Conservation (phyloP, 2,329 filamentous ascomycete genomes). For the Erysiphe pulchra region DNA sequence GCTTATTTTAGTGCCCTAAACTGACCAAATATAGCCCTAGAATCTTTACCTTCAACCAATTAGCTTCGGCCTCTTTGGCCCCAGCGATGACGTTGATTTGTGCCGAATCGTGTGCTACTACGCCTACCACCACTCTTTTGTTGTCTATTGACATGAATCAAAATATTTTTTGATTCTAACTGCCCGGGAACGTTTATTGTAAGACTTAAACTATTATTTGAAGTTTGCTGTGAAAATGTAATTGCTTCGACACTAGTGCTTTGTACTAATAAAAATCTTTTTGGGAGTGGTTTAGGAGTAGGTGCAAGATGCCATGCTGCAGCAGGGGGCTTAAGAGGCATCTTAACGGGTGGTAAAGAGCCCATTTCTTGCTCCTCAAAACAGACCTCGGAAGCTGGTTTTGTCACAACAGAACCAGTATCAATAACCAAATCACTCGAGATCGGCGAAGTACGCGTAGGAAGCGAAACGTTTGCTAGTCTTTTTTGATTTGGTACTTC, state of each 20-base stretch:
- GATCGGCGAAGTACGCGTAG: conserved; percentile 10
- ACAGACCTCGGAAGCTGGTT: conserved; percentile 51
- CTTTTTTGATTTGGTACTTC: conserved; percentile 24
- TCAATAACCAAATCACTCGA: conserved; percentile 13
- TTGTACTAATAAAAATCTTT: conserved; percentile 22
- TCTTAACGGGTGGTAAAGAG: conserved; percentile 41
- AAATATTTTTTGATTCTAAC: conserved; percentile 17
- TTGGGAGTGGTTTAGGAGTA: conserved; percentile 27
- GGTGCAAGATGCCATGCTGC: conserved; percentile 35
- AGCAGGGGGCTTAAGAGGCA: conserved; percentile 37
- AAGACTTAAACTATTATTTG: conserved; percentile 16
- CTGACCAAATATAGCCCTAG: too few relatives aligned
- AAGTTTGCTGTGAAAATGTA: conserved; percentile 16
- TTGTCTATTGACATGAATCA: conserved; percentile 11
- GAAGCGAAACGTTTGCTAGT: conserved; percentile 45
- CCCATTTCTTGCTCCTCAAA: conserved; percentile 65
- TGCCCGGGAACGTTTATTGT: conserved; percentile 23
- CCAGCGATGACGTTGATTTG: conserved; percentile 3
- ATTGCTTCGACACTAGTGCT: conserved; percentile 21
- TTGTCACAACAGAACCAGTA: conserved; percentile 26
- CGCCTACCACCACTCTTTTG: conserved; percentile 13
- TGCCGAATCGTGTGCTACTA: conserved; percentile 8
- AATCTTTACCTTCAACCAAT: too few relatives aligned
- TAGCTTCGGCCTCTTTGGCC: conserved; percentile 9
- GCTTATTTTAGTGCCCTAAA: too few relatives aligned